Conservation (phyloP, 805 yeast species). For the Candida schatavii region DNA sequence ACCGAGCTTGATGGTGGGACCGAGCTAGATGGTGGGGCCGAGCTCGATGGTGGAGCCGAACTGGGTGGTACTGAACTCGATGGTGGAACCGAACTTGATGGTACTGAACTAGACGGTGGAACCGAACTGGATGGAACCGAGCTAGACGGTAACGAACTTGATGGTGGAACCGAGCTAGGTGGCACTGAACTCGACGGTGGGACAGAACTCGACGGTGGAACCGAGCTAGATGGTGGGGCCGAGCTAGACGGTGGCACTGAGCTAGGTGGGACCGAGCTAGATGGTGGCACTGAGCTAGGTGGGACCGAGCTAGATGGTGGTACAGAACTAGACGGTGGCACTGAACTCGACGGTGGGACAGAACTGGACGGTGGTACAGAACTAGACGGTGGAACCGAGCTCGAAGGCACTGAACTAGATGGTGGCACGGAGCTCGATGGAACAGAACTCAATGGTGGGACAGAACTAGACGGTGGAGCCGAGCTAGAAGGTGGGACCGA, state of each 20-base stretch:
- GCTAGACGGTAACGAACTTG: neutral
- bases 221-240: neutral
- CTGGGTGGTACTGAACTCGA: neutral
- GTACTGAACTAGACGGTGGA: neutral
- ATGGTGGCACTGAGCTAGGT: neutral
- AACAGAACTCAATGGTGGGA: neutral
- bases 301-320: neutral
- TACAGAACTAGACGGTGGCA: neutral
- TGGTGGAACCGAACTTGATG: neutral
- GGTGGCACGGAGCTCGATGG: neutral
- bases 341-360: neutral
- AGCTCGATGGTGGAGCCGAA: conserved; percentile 4
- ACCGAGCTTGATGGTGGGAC: neutral
- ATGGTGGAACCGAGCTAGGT: neutral
- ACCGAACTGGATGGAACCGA: neutral
- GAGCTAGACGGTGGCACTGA: neutral
- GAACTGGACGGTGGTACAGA: neutral
- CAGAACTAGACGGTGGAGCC: neutral
- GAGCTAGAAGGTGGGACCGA: neutral
- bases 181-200: neutral
- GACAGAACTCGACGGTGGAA: neutral
- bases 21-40: neutral
- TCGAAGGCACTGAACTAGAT: neutral
- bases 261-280: neutral
- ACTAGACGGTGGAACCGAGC: neutral